Percentiles rank a stretch among this genome's conserved stretches.
Conservation (phyloP, 2,329 filamentous ascomycete genomes). For the Beauveria brongniartii region DNA sequence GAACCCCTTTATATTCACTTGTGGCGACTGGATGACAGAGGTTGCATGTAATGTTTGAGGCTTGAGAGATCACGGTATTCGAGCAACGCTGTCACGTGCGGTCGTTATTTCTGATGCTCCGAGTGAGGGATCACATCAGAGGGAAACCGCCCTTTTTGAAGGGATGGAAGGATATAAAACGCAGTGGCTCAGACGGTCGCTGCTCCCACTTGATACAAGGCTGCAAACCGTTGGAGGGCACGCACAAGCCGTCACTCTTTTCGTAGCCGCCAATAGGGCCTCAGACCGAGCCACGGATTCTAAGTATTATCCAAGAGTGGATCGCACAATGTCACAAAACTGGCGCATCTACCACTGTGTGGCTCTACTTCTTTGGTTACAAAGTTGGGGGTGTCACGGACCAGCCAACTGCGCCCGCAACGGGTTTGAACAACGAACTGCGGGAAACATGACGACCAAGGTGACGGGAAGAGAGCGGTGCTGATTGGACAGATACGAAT, state of each 20-base stretch:
- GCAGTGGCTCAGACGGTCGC: background rate
- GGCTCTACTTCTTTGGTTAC: conserved; percentile 4
- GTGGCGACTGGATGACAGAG: too few relatives aligned
- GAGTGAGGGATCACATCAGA: background rate
- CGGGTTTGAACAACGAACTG: conserved; percentile 4
- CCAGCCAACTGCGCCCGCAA: conserved; percentile 11
- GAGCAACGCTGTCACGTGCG: background rate
- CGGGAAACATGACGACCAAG: background rate
- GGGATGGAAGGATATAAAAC: background rate
- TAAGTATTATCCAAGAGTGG: background rate
- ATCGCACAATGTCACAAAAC: conserved; percentile 1
- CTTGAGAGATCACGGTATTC: background rate
- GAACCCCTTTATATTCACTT: too few relatives aligned
- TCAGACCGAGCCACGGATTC: background rate
- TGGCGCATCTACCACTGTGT: conserved; percentile 4
- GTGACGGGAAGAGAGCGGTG: background rate
- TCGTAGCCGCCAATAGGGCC: background rate
- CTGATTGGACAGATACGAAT: background rate
- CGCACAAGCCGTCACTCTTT: conserved; percentile 5
- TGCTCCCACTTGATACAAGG: background rate
- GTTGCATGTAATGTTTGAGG: background rate
- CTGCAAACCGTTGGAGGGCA: conserved; percentile 1
- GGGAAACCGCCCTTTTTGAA: conserved; percentile 1
- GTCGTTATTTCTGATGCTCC: background rate
- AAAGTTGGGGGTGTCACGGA: conserved; percentile 9